Base-by-base conservation (phyloP, 2,329 filamentous ascomycete genomes). In the Paramyrothecium sp. region DNA sequence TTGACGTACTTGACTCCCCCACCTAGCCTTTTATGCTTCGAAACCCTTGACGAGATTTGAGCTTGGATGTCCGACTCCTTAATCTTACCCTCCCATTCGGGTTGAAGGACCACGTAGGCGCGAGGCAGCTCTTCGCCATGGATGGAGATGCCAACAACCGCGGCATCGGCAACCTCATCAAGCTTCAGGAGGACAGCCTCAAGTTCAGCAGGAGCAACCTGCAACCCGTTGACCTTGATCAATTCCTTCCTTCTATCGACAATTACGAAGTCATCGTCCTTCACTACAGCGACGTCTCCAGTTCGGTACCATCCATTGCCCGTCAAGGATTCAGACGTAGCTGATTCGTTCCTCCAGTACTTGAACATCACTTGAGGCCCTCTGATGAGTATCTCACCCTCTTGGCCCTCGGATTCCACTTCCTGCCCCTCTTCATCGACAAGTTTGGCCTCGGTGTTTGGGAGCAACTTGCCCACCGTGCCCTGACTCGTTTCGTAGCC, bases 121-220 rank as follows among this genome's bases (percentile, higher is more conserved):
- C 81, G 74, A 3, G 82, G 82, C 69, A 73, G 78, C 63, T 84
- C 82, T 41, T 82, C 74, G 20, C 73, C 75, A 38, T 79, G 69
- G 10, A 73, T 76, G 58, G 70, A 75, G 54, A 83, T 79, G 20
- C 83, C 82, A 2, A 84, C 80, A 1, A 79, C 81, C 5, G 81
- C 83, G 8, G 81, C 82, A 62, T 85, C 82, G 3, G 79, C 78
- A 17, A 85, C 65, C 38, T 78, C 71, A n/a, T 80, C 73, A 51
- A 81, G 77, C 58, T 82, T 78, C 1, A 84, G 69, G 0, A 85
- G 71, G 0, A 78, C 75, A 0, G 78, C 78, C 67, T 84, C 81
- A 1, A 83, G 72, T 60, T 87, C 84, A 2, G 84, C 84, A 0
- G 84, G 84, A 1, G 84, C 82, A 4, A 87, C 84, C 65, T 86